These are phyloP conservation scores for Graphilbum sp. DNA, from an alignment of 2,329 filamentous ascomycete species.

Conservation along the genomic window DNA sequence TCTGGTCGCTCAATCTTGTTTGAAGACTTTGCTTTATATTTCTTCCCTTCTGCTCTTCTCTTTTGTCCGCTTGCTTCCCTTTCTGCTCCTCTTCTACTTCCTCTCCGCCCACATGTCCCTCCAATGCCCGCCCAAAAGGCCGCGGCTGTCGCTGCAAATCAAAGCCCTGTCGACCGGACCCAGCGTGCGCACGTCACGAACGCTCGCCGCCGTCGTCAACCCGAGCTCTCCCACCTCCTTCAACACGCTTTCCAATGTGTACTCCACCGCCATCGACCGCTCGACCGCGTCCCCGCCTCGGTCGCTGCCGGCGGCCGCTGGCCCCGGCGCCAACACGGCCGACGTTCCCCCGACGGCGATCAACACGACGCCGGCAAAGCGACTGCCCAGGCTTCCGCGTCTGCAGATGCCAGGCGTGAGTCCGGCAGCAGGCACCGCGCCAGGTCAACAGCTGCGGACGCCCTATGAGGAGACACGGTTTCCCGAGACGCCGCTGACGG, in stretches of 20 bases:
- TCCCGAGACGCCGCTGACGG: conserved; percentile 38
- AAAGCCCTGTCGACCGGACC: conserved; percentile 21
- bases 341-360: conserved; percentile 17
- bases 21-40: no score
- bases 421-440: conserved; percentile 14
- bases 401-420: conserved; percentile 12
- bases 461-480: conserved; percentile 26
- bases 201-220: conserved; percentile 30
- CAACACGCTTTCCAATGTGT: conserved; percentile 51
- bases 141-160: conserved; percentile 35
- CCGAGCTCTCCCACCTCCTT: conserved; percentile 45
- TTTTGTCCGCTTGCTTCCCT: not conserved
- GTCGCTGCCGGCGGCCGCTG: conserved; percentile 23
- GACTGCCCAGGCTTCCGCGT: conserved; percentile 9
- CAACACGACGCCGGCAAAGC: not conserved
- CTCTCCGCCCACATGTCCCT: conserved; percentile 3
- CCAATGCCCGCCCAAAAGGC: conserved; percentile 27
- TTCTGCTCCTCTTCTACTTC: not conserved
- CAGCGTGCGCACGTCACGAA: conserved; percentile 23
- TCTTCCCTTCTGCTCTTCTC: not conserved
- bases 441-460: conserved; percentile 21
- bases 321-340: conserved; percentile 16
- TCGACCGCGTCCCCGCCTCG: conserved; percentile 29
- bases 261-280: conserved; percentile 44
- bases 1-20: not conserved